Base-by-base conservation (phyloP, 1,139 yeast genomes). In the Nakaseomyces kungkrabaensis region DNA sequence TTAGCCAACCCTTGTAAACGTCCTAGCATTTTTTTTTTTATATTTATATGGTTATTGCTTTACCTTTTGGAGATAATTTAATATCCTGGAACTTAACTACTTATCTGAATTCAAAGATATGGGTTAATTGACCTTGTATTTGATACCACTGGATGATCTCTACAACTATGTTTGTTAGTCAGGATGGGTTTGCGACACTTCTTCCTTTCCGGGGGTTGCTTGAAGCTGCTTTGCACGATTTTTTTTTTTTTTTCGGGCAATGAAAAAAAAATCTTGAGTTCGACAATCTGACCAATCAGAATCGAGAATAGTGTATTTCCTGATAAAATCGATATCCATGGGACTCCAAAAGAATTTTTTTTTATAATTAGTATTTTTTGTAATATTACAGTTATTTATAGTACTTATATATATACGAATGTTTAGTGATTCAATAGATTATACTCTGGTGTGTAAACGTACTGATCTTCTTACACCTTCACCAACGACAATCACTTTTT, bases 381-480 rank as follows among this genome's bases (percentile, higher is more conserved):
- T 38, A 38, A 38, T 38, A 13, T 38, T 38, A 38, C 42, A 38
- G 38, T 36, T 33, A 33, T 33, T 5, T 33, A 11, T 7, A 29
- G 9, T 29, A 7, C 9, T 29, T 29, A 29, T 29, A 7, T 29
- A 29, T 6, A 29, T 7, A 29, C 22, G 22, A 17, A 17, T 17
- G 22, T 17, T 17, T 17, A 17, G 22, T 17, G 22, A 3, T 17
- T 17, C 22, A 17, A 17, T 17, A 5, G n/a, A 44, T 37, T 46
- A 54, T 10, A 63, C 63, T 41, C 67, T 61, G 32, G 57, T 57
- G 43, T 63, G 64, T 72, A 53, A 54, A 50, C 87, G 75, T 48
- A 87, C 76, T 26, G 81, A 75, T 66, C 90, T 77, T 61, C 89
- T 74, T 51, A 77, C 78, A 50, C 87, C 85, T 52, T 83, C 88